These are phyloP conservation scores for Fusarium drepaniforme DNA, from an alignment of 2,329 filamentous ascomycete genomes.

Conservation along the genomic window DNA sequence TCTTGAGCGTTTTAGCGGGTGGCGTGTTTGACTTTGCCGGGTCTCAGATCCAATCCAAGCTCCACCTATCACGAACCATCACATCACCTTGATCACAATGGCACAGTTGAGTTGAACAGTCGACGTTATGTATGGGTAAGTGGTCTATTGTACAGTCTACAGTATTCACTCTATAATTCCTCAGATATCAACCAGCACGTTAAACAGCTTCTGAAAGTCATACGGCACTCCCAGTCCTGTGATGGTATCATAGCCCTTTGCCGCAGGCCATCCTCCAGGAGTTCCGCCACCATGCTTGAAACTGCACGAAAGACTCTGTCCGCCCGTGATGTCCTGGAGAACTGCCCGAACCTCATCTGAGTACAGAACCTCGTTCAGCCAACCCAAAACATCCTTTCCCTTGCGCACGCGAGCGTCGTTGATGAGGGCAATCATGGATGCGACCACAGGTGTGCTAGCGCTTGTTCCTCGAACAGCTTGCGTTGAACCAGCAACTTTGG, in stretches of 20 bases:
- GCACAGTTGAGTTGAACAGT: neutral
- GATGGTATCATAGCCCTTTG: constrained; percentile 60
- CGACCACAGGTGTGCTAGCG: constrained; percentile 67
- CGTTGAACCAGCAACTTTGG: constrained; percentile 47
- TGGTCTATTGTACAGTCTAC: neutral
- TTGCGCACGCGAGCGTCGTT: constrained; percentile 65
- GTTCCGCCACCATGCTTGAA: constrained; percentile 48
- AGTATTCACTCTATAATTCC: neutral
- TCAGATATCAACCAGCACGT: constrained; percentile 46
- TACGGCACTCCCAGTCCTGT: constrained; percentile 63
- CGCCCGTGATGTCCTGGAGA: constrained; percentile 57
- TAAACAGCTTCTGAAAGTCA: constrained; percentile 54
- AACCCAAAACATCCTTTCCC: constrained; percentile 64
- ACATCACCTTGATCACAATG: neutral
- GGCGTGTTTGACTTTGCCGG: constrained; percentile 1
- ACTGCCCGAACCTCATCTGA: constrained; percentile 49
- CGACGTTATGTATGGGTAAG: neutral
- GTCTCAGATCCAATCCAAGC: neutral
- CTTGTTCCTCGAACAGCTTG: constrained; percentile 57
- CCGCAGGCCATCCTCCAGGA: constrained; percentile 59
- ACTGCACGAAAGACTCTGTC: constrained; percentile 55
- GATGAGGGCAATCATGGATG: constrained; percentile 65
- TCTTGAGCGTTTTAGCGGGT: neutral
- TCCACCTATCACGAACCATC: constrained; percentile 4
- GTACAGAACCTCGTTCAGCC: constrained; percentile 65